Evolutionary conservation across 208 protist genomes (phyloP), one percentile per base, ranked within the genome.

Genomic region (Strigomonas oncopelti): DNA sequence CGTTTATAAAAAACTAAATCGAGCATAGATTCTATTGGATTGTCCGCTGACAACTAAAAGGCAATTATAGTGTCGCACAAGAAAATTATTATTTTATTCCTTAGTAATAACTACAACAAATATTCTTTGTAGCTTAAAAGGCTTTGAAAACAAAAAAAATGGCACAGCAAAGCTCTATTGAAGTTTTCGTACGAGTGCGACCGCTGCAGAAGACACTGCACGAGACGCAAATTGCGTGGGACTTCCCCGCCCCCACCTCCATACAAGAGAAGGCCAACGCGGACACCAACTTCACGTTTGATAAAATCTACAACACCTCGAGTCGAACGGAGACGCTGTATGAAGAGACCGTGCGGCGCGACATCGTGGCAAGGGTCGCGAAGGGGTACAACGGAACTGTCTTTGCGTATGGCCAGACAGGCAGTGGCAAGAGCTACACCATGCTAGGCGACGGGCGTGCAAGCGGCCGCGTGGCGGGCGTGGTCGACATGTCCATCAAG

Each of bases 381-480:
- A 74, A 88, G 55, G 91, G 91, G 18, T 92, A 93, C 64, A 96
- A 94, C 68, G 88, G 90, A 0, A 96, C 86, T 11, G 75, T 97
- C 0, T 95, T 97, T 61, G 88, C 87, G 32, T 97, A 97, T 46
- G 92, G 92, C 1, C 90, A 96, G 68, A 97, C 92, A 1, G 90
- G 90, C n/a, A 92, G 87, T 56, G 92, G 92, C 22, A 97, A 97
- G 70, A 96, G 89, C 14, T 81, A 84, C 76, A 97, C 92, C 20
- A 92, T 96, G 78, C 88, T 95, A 34, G 92, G 92, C 3, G 61
- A 94, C 13, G 66, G 77, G 0, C 91, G 91, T 60, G 42, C 63
- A n/a, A 28, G 58, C 18, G 64, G 72, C 24, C 55, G 36, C 34
- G 66, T 34, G 11, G 32, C 58, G 1, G 42, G 29, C 54, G n/a